phyloP scores from a whole-genome alignment of 306 rosid genomes.

The Carpinus fangiana region DNA sequence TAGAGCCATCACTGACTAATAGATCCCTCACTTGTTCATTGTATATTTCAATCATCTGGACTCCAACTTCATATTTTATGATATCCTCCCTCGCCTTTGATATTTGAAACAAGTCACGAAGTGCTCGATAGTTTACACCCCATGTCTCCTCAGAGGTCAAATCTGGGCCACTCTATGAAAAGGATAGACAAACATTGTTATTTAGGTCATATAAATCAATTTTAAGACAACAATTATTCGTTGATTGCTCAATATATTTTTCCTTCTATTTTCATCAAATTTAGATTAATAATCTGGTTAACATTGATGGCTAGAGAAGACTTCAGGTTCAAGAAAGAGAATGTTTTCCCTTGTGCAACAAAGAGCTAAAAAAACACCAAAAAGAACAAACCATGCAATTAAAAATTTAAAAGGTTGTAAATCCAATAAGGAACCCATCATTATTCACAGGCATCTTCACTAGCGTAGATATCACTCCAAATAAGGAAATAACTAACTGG shows the following conservation, averaged over 20 bases:
- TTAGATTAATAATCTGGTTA: constrained; percentile 1
- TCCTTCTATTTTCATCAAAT: not conserved
- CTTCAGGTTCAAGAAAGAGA: constrained; percentile 18
- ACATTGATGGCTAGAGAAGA: not conserved
- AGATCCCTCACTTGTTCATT: constrained; percentile 97
- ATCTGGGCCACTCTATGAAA: constrained; percentile 88
- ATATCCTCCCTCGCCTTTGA: constrained; percentile 69
- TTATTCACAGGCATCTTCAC: not conserved
- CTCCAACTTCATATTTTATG: constrained; percentile 85
- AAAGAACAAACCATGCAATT: not conserved
- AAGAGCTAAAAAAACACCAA: not conserved
- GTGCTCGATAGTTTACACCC: constrained; percentile 96
- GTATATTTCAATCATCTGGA: constrained; percentile 97
- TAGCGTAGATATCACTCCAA: not conserved
- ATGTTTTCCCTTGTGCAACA: not conserved
- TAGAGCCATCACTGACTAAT: constrained; percentile 85
- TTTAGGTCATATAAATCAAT: not conserved
- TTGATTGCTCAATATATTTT: not conserved
- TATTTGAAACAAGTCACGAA: constrained; percentile 83
- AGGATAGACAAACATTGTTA: constrained; percentile 24
- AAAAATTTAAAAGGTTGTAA: not conserved
- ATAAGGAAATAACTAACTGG: not conserved
- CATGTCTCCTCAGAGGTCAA: constrained; percentile 77
- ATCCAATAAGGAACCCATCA: not conserved
- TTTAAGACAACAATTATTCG: not conserved